Base-by-base conservation (phyloP, 2,329 filamentous ascomycete genomes). In the Ophiostoma montium region DNA sequence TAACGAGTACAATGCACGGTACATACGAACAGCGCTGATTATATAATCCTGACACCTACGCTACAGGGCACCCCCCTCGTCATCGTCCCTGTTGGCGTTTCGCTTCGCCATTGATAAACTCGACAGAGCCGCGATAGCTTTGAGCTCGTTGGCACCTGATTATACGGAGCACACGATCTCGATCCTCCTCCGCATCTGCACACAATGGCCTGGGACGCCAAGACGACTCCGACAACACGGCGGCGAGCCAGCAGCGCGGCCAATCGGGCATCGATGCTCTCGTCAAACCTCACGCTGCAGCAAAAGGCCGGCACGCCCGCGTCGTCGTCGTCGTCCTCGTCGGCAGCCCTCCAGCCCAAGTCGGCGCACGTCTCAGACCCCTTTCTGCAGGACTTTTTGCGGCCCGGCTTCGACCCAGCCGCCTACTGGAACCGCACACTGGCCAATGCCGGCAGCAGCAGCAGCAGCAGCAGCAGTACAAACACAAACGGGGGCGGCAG, bases 381-480 rank as follows among this genome's bases (percentile, higher is more conserved):
- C 12, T 77, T 79, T 49, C 74, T 94, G 3, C 76, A 78, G 50
- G 80, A 83, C 49, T 95, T 95, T 63, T 72, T 90, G 35, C 71
- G 78, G 46, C 72, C 82, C 5, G 95, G 75, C 41, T 96, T 96
- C 65, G 86, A 95, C 63, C 76, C 89, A 4, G 84, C 83, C 55
- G 79, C 84, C 44, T 95, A 88, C 63, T 78, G 96, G 58, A 96
- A 96, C 65, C 70, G 79, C 52, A 76, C 76, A 1, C 71, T 96
- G 1, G 85, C 88, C 5, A 69, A 82, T 2, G 18, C 72, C 75
- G 54, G 67, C 64, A 60, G 67, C 58, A 30, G 19, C 13, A 38
- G 16, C 11, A 39, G 1, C 5, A 27, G 46, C n/a, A 19, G 10
- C 9, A 10, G n/a, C n/a, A 19, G 2, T 10, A 19, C 23, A 15